A percentile compares a stretch with the other conserved stretches of the same genome.
phyloP scores from a whole-genome alignment of 768 basidiomycete species.

The Neoboletus brunneissimus region DNA sequence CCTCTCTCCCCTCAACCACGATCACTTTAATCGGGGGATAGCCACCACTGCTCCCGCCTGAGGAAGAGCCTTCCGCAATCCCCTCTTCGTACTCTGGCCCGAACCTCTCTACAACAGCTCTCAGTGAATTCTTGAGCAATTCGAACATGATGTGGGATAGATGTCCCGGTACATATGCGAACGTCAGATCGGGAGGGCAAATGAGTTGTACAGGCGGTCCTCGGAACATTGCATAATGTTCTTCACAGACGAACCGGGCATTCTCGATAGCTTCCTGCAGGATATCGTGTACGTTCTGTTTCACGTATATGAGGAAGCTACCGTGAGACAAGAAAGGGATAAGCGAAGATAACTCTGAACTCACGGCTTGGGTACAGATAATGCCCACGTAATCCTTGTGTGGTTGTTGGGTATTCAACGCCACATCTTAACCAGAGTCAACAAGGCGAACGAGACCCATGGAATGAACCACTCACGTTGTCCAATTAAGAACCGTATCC shows the following conservation, averaged over 20 bases:
- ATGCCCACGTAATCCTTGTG: slow-evolving; percentile 94
- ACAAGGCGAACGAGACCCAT: not conserved
- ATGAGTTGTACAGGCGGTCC: slow-evolving; percentile 95
- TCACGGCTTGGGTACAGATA: slow-evolving; percentile 86
- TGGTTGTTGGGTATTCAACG: slow-evolving; percentile 85
- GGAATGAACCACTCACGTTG: slow-evolving; percentile 60
- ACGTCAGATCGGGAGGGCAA: slow-evolving; percentile 81
- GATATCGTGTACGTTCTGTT: slow-evolving; percentile 89
- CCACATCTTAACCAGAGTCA: slow-evolving; percentile 63
- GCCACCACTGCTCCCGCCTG: slow-evolving; percentile 1
- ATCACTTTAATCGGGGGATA: slow-evolving; percentile 40
- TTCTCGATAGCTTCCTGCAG: slow-evolving; percentile 98
- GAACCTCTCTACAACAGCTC: slow-evolving; percentile 91
- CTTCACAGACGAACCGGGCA: slow-evolving; percentile 90
- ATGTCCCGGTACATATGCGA: slow-evolving; percentile 95
- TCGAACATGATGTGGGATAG: slow-evolving; percentile 97
- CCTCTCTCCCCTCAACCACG: slow-evolving; percentile 95
- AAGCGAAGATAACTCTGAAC: slow-evolving; percentile 27
- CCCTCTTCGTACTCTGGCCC: slow-evolving; percentile 73
- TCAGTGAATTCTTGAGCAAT: slow-evolving; percentile 93
- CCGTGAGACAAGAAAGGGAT: not conserved
- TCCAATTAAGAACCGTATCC: slow-evolving; percentile 94
- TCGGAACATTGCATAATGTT: slow-evolving; percentile 93
- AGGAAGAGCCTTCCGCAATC: not conserved
- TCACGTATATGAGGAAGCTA: not conserved